Conservation (phyloP, 331 rosid species). For the Ulmus americana region DNA sequence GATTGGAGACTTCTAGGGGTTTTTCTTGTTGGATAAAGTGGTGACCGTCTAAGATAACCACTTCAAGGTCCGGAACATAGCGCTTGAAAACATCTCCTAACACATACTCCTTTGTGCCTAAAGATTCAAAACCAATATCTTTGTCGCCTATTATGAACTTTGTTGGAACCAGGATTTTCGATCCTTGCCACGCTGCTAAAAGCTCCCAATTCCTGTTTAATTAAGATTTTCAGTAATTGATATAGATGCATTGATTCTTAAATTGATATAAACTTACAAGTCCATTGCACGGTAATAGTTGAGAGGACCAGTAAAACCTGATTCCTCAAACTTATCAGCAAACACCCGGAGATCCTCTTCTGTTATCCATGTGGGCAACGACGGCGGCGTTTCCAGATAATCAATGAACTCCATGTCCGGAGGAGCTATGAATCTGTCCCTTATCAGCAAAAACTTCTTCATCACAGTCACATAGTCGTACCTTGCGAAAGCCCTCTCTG, state of each 20-base stretch:
- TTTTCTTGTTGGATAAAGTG: slow-evolving; percentile 32
- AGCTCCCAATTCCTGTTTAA: slow-evolving; percentile 34
- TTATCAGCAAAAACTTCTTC: slow-evolving; percentile 54
- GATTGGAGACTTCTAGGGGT: slow-evolving; percentile 23
- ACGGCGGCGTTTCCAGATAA: slow-evolving; percentile 53
- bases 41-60: slow-evolving; percentile 28
- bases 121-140: slow-evolving; percentile 16
- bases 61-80: slow-evolving; percentile 30
- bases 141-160: slow-evolving; percentile 30
- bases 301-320: slow-evolving; percentile 74
- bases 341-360: slow-evolving; percentile 60
- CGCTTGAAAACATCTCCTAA: slow-evolving; percentile 25
- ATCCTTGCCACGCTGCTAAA: slow-evolving; percentile 38
- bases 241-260: neutral
- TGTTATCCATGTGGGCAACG: slow-evolving; percentile 62
- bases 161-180: slow-evolving; percentile 24
- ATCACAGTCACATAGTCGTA: slow-evolving; percentile 63
- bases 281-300: slow-evolving; percentile 75
- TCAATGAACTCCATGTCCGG: slow-evolving; percentile 63
- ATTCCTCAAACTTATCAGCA: slow-evolving; percentile 67
- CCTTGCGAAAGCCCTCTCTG: slow-evolving; percentile 72
- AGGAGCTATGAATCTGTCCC: slow-evolving; percentile 33
- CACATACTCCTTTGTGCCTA: slow-evolving; percentile 20
- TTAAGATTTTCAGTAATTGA: neutral
- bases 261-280: slow-evolving; percentile 35